A percentile compares a stretch with the other conserved stretches of the same genome.
phyloP scores from a whole-genome alignment of 352 stramenopile genomes.

The Phytophthora pisi region DNA sequence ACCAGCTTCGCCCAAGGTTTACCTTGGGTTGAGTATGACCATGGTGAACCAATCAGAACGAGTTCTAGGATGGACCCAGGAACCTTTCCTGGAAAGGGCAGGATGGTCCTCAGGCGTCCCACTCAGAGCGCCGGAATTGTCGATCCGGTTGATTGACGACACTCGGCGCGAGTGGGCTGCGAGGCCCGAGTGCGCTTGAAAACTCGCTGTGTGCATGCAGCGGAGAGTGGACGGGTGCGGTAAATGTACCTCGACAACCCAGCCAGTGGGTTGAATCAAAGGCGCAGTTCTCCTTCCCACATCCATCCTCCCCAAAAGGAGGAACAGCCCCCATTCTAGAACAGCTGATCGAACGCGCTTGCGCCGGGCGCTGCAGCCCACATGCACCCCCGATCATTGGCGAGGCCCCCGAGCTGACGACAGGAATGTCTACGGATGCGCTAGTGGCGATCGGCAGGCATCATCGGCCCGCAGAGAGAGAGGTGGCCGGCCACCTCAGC shows the following conservation, averaged over 20 bases:
- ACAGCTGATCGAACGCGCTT: background rate
- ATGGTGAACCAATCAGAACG: conserved; percentile 20
- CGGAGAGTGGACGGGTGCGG: no score
- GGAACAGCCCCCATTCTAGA: background rate
- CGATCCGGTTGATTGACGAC: background rate
- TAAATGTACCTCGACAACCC: background rate
- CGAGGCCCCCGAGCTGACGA: conserved; percentile 8
- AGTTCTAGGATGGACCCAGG: background rate
- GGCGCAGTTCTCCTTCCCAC: no score
- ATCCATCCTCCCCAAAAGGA: no score
- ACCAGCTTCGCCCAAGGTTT: conserved; percentile 7
- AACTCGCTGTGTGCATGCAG: no score
- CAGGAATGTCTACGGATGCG: conserved; percentile 31
- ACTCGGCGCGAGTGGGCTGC: background rate
- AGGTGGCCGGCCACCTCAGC: background rate
- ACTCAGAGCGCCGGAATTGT: conserved; percentile 6
- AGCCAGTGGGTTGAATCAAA: background rate
- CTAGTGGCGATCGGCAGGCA: conserved; percentile 13
- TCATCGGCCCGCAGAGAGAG: background rate
- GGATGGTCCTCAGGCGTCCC: background rate
- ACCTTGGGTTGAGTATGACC: conserved; percentile 8
- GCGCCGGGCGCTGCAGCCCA: background rate
- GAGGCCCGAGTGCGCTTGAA: no score
- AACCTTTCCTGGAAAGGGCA: background rate
- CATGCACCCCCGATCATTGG: background rate